Base-by-base conservation (phyloP, 2,329 filamentous ascomycete species). In the Aspergillus quadrilineatus region DNA sequence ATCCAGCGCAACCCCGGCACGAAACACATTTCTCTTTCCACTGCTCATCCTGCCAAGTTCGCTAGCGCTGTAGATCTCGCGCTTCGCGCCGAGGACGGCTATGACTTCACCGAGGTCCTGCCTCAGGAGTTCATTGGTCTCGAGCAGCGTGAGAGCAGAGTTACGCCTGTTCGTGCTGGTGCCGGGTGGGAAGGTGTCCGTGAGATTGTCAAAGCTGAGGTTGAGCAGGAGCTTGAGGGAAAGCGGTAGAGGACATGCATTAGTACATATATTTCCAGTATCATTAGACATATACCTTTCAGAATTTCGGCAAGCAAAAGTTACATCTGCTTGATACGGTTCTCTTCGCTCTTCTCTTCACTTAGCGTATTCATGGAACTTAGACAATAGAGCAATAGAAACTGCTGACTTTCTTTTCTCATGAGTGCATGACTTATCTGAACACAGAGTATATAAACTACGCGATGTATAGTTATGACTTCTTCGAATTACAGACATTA, bases 1-100 rank as follows among this genome's bases (percentile, higher is more conserved):
- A 80, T 89, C 34, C 70, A 78, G 43, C 80, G 85, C 0, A 71
- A 79, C 43, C 73, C 79, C 1, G 71, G 74, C 2, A 77, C 78
- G 14, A 76, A 87, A 51, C 89, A 96, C 72, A 89, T 99, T 67
- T 87, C 91, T 1, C 84, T 99, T 2, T 90, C 92, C 1, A 99
- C 94, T 1, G 94, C 94, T 2, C 94, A 99, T 74, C 93, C 94
- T 0, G 94, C 93, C 60, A 99, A 99, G 75, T 99, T 99, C 69
- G 86, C 89, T 0, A 85, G 85, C 32, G 92, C 92, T 0, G 93
- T 99, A 1, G 88, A 92, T 65, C 73, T 89, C 47, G 92, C 93
- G 0, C 79, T 97, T 58, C 82, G 85, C 61, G 83, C 83, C 7
- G 81, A 89, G 69, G 73, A 82, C n/a, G 86, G 82, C 1, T 97